Conservation (phyloP, 2,329 filamentous ascomycete species). For the Claviceps pusilla region DNA sequence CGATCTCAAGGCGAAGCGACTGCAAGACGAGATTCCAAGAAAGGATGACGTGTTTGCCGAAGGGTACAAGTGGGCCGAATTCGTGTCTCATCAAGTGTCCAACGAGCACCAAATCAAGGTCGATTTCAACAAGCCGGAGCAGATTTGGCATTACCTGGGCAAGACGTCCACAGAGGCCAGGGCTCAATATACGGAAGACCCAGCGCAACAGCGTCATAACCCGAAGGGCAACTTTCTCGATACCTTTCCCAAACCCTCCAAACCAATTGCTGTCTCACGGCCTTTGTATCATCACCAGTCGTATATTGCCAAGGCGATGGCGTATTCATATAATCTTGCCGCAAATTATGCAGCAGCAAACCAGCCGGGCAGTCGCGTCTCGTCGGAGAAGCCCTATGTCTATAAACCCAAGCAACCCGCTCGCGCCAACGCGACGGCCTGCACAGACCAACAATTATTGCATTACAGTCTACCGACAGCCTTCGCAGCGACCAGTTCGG, state of each 20-base stretch:
- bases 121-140: conserved; percentile 55
- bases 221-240: conserved; percentile 58
- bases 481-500: not conserved
- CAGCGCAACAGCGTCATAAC: conserved; percentile 43
- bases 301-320: conserved; percentile 7
- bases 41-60: conserved; percentile 53
- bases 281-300: conserved; percentile 8
- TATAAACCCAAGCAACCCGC: conserved; percentile 33
- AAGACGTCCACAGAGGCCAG: conserved; percentile 76
- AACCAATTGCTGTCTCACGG: conserved; percentile 17
- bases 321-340: conserved; percentile 5
- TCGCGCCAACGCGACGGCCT: conserved; percentile 3
- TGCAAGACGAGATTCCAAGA: conserved; percentile 45
- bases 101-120: conserved; percentile 53
- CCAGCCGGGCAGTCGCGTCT: conserved; percentile 5
- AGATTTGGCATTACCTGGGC: conserved; percentile 81
- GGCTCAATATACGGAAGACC: conserved; percentile 79
- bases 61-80: conserved; percentile 64
- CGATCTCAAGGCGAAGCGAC: conserved; percentile 51
- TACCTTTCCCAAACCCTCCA: conserved; percentile 42
- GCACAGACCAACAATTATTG: conserved; percentile 13
- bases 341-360: conserved; percentile 1
- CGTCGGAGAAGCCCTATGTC: conserved; percentile 33
- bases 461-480: conserved; percentile 3
- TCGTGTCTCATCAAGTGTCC: conserved; percentile 44